phyloP scores from a whole-genome alignment of 2,329 filamentous ascomycete species.

The Pestalotiopsis sp. region DNA sequence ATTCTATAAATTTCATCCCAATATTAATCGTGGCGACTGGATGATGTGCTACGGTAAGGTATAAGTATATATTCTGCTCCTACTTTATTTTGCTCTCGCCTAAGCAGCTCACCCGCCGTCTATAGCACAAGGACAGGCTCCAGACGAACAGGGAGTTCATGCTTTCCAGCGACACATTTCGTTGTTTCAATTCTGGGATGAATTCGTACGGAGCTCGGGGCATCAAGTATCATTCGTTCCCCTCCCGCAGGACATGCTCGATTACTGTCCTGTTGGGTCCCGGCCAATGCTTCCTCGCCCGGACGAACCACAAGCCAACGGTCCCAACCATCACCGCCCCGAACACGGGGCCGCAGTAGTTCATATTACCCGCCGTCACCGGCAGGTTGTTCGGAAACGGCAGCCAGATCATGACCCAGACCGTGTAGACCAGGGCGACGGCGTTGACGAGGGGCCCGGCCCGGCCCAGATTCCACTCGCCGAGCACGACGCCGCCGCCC shows the following conservation, averaged over 20 bases:
- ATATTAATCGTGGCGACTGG: no score
- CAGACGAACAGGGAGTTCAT: no score
- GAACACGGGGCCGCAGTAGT: constrained; percentile 11
- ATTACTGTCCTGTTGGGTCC: constrained; percentile 1
- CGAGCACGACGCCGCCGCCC: neutral
- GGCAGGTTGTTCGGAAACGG: constrained; percentile 12
- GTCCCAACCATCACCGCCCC: constrained; percentile 5
- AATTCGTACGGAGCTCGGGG: no score
- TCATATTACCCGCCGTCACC: constrained; percentile 11
- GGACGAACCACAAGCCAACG: neutral
- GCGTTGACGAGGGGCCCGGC: constrained; percentile 7
- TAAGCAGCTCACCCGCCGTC: no score
- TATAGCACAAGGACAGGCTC: no score
- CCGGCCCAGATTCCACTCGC: constrained; percentile 7
- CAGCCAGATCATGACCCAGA: constrained; percentile 11
- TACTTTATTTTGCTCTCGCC: no score
- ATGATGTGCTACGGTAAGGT: no score
- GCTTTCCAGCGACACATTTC: no score
- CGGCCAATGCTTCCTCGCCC: neutral
- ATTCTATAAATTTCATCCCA: no score
- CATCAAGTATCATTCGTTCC: neutral
- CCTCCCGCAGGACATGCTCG: neutral
- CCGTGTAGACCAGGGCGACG: constrained; percentile 3
- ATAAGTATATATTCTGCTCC: no score
- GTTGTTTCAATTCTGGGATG: no score